Evolutionary conservation across 495 filamentous ascomycete species (phyloP).

Genomic region (Sporormia fimetaria): DNA sequence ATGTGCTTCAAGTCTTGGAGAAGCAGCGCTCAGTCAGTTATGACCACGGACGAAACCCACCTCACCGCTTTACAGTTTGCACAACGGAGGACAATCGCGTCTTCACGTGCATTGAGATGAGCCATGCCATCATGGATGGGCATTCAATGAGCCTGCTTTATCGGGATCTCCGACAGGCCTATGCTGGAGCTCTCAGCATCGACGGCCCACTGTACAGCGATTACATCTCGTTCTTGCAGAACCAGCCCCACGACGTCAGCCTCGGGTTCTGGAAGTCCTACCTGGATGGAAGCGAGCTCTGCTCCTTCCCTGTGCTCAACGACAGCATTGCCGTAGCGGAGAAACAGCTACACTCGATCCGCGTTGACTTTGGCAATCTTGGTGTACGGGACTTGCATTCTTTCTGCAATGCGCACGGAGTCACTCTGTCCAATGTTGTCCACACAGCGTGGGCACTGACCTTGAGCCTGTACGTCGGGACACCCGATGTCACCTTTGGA

Average conservation of each 20-base stretch:
- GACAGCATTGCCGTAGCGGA: conserved; percentile 5
- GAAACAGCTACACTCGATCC: conserved; percentile 7
- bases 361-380: conserved; percentile 16
- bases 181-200: conserved; percentile 1
- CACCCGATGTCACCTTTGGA: conserved; percentile 16
- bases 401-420: conserved; percentile 13
- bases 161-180: conserved; percentile 15
- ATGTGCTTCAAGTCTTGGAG: conserved; percentile 7
- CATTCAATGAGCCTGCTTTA: conserved; percentile 20
- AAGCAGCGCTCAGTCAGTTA: conserved; percentile 11
- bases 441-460: conserved; percentile 21
- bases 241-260: conserved; percentile 32
- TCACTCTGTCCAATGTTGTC: conserved; percentile 21
- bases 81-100: conserved; percentile 8
- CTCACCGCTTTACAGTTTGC: conserved; percentile 22
- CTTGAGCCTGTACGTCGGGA: conserved; percentile 13
- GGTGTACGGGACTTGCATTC: conserved; percentile 12
- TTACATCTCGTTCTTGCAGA: conserved; percentile 24
- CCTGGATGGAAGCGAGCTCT: conserved; percentile 12
- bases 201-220: conserved; percentile 21
- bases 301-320: conserved; percentile 18
- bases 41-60: conserved; percentile 17
- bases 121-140: conserved; percentile 25
- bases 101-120: conserved; percentile 23
- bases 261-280: conserved; percentile 42